Percentiles rank a stretch among this genome's conserved stretches.
phyloP scores from a whole-genome alignment of 1,284 basidiomycete species.

The Ceratobasidium sp. region DNA sequence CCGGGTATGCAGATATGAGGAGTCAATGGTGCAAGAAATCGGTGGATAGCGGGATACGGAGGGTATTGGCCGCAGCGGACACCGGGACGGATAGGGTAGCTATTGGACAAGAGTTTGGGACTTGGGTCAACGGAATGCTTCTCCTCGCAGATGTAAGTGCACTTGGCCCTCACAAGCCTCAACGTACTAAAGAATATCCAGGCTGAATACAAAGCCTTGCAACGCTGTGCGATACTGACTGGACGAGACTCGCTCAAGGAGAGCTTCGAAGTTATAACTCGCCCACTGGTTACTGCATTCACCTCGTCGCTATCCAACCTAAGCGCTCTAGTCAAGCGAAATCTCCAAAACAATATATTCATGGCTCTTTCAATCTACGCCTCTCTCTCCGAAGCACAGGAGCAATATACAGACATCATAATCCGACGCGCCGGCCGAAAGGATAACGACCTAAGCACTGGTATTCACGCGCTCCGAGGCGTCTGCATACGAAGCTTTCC shows the following conservation, averaged over 20 bases:
- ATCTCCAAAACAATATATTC: conserved; percentile 86
- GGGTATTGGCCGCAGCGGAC: conserved; percentile 69
- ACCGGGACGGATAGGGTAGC: conserved; percentile 65
- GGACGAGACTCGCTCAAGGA: conserved; percentile 61
- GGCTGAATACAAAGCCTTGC: conserved; percentile 74
- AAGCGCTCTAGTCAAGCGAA: conserved; percentile 79
- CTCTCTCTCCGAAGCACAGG: conserved; percentile 67
- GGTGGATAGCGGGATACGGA: conserved; percentile 75
- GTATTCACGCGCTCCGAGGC: conserved; percentile 71
- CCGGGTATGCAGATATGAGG: conserved; percentile 86
- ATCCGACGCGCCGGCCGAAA: conserved; percentile 65
- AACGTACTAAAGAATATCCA: conserved; percentile 51
- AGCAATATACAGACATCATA: conserved; percentile 77
- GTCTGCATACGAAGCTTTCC: conserved; percentile 84
- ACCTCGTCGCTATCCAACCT: conserved; percentile 73
- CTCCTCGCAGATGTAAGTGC: conserved; percentile 71
- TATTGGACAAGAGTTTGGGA: conserved; percentile 76
- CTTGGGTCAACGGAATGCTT: conserved; percentile 69
- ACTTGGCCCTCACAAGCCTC: conserved; percentile 16
- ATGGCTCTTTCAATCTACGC: conserved; percentile 80
- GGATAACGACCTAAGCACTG: conserved; percentile 78
- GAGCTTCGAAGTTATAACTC: conserved; percentile 72
- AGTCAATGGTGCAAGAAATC: conserved; percentile 80
- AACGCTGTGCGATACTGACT: conserved; percentile 72
- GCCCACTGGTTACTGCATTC: conserved; percentile 74